A percentile compares a stretch with the other conserved stretches of the same genome.
Evolutionary conservation across 371 early-diverging fungal genomes (phyloP).

Genomic region (Rhizopus microsporus): DNA sequence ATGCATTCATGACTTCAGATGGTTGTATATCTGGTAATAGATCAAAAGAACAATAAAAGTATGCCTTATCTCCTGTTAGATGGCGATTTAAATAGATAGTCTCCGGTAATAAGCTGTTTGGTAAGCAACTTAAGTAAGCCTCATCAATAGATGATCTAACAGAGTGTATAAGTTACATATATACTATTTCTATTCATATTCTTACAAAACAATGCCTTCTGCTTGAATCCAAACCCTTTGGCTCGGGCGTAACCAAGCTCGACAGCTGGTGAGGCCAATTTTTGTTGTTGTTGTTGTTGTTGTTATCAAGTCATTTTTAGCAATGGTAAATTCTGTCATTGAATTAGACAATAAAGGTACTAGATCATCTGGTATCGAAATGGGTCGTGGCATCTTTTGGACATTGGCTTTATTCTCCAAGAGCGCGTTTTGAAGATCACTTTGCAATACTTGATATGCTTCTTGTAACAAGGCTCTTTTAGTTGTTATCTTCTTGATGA

Average conservation of each 20-base stretch:
- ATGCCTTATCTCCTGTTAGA: not conserved
- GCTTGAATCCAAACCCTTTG: constrained; percentile 20
- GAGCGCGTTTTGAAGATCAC: constrained; percentile 9
- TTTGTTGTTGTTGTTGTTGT: not conserved
- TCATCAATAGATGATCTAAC: constrained; percentile 1
- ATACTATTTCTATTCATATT: not conserved
- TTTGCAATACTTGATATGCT: constrained; percentile 11
- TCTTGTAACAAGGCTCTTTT: constrained; percentile 17
- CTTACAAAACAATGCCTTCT: not conserved
- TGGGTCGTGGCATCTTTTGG: not conserved
- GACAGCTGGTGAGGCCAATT: constrained; percentile 1
- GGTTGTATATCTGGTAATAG: constrained; percentile 6
- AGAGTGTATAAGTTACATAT: not conserved
- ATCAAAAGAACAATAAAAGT: constrained; percentile 12
- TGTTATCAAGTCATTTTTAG: not conserved
- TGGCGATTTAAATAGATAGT: not conserved
- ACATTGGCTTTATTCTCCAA: constrained; percentile 1
- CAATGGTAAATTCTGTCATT: not conserved
- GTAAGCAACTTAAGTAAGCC: constrained; percentile 2
- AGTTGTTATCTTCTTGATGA: constrained; percentile 10
- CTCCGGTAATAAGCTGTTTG: constrained; percentile 8
- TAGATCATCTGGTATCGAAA: not conserved
- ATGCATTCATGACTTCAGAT: not conserved
- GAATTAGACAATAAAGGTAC: not conserved
- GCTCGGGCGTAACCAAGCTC: constrained; percentile 12